Percentiles rank a stretch among this genome's conserved stretches.
Conservation (phyloP, 768 basidiomycete species). For the Candolleomyces efflorescens region DNA sequence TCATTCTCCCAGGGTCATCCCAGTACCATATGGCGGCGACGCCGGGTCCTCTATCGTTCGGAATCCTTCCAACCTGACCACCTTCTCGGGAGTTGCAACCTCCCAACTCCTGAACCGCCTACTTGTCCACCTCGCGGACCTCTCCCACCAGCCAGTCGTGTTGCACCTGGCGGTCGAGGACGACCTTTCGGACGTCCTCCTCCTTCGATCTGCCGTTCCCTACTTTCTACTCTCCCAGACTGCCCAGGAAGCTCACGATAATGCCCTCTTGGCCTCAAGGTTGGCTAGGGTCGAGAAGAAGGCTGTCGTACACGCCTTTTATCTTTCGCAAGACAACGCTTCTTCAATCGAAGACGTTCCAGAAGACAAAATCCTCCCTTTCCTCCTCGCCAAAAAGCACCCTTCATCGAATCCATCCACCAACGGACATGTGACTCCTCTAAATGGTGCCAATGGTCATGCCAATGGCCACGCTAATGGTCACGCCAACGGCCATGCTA, state of each 20-base stretch:
- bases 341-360: conserved; percentile 44
- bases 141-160: conserved; percentile 63
- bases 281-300: conserved; percentile 67
- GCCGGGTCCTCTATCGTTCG: conserved; percentile 54
- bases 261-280: conserved; percentile 81
- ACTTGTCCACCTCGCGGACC: conserved; percentile 64
- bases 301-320: conserved; percentile 86
- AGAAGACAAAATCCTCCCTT: conserved; percentile 55
- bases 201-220: conserved; percentile 75
- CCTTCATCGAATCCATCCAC: conserved; percentile 31
- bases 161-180: conserved; percentile 63
- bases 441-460: conserved; percentile 17
- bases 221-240: conserved; percentile 78
- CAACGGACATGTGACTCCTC: conserved; percentile 27
- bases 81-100: conserved; percentile 52
- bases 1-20: conserved; percentile 39
- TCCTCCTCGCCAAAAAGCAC: conserved; percentile 48
- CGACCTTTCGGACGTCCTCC: conserved; percentile 71
- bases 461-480: conserved; percentile 25
- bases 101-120: conserved; percentile 54
- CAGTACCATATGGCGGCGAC: conserved; percentile 64
- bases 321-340: conserved; percentile 36
- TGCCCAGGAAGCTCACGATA: conserved; percentile 81
- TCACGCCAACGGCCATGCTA: conserved; percentile 24
- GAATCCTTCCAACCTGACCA: conserved; percentile 45